A percentile compares a stretch with the other conserved stretches of the same genome.
phyloP scores from a whole-genome alignment of 192 early-diverging fungal genomes.

The Spinellus fusiger region DNA sequence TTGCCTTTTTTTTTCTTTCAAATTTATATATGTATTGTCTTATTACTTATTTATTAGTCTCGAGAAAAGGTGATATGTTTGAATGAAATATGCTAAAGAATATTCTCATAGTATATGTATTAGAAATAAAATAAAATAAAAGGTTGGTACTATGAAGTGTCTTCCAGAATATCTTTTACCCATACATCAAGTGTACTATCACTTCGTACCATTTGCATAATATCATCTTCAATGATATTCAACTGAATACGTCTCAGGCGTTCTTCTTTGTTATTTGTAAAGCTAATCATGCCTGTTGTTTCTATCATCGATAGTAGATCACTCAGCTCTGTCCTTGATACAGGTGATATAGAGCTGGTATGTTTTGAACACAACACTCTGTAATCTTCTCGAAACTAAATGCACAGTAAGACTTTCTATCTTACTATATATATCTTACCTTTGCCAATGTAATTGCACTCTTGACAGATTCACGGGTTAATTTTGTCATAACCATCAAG shows the following conservation, averaged over 20 bases:
- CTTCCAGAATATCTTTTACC: not conserved
- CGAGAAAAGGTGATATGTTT: too few relatives aligned
- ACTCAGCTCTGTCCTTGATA: conserved; percentile 69
- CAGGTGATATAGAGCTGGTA: conserved; percentile 48
- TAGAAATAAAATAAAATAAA: not conserved
- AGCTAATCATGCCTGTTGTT: conserved; percentile 56
- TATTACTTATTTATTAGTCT: too few relatives aligned
- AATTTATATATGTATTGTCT: too few relatives aligned
- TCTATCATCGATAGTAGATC: conserved; percentile 73
- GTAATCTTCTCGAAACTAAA: conserved; percentile 60
- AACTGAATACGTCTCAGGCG: conserved; percentile 28
- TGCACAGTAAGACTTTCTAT: not conserved
- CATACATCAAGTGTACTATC: not conserved
- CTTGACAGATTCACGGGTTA: conserved; percentile 29
- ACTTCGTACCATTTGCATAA: conserved; percentile 11
- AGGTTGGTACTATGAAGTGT: not conserved
- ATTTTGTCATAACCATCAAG: conserved; percentile 40
- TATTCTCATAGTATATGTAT: not conserved
- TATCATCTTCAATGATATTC: conserved; percentile 19
- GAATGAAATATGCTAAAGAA: too few relatives aligned
- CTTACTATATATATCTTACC: conserved; percentile 33
- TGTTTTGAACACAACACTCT: conserved; percentile 41
- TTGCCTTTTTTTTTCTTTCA: not conserved
- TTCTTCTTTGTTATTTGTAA: conserved; percentile 38
- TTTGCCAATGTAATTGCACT: conserved; percentile 43